Conservation (phyloP, 1,284 basidiomycete species). For the Moesziomyces parantarcticus region DNA sequence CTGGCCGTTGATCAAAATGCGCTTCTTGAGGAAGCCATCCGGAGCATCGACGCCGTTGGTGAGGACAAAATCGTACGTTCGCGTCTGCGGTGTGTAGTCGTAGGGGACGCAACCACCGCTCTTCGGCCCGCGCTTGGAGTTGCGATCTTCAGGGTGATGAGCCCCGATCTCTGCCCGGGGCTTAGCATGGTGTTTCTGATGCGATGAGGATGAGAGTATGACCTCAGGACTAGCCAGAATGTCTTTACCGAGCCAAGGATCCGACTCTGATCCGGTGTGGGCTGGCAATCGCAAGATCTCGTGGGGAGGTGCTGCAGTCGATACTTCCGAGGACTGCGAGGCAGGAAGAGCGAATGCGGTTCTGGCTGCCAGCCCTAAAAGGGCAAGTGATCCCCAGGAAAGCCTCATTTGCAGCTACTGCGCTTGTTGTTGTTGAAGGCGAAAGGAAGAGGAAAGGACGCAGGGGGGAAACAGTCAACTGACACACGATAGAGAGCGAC, state of each 20-base stretch:
- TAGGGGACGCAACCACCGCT: conserved; percentile 6
- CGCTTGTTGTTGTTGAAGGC: neutral
- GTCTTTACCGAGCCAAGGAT: conserved; percentile 10
- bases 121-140: no score
- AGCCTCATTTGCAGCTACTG: conserved; percentile 18
- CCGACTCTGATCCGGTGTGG: neutral
- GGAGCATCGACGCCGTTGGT: conserved; percentile 43
- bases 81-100: conserved; percentile 42
- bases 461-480: neutral
- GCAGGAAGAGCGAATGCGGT: conserved; percentile 14
- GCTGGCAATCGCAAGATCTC: no score
- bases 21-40: conserved; percentile 53
- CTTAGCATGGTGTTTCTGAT: neutral
- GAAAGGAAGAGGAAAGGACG: neutral
- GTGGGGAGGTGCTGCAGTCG: no score
- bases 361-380: conserved; percentile 9
- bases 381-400: conserved; percentile 12
- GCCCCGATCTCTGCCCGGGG: neutral
- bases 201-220: neutral
- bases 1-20: conserved; percentile 58
- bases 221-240: conserved; percentile 1
- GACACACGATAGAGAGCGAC: no score
- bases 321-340: neutral
- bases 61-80: conserved; percentile 52
- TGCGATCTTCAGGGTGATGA: neutral